Base-by-base conservation (phyloP, 148 eudicot genomes). In the Dysphania ambrosioides region DNA sequence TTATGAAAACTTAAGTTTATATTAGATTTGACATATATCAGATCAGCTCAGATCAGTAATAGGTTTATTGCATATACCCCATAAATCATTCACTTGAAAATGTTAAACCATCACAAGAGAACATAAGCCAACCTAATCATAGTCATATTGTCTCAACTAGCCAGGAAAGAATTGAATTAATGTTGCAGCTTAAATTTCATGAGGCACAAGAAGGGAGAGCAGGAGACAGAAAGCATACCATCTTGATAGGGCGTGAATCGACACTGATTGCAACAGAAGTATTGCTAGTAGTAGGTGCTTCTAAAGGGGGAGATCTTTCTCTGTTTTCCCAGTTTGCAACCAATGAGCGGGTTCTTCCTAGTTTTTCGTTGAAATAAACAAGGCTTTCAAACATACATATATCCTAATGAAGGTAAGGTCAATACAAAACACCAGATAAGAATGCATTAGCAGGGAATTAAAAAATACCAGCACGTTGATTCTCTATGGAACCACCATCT, bases 301-400 rank as follows among this genome's bases (percentile, higher is more conserved):
- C 89, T 34, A 72, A 75, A 68, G 72, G 56, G 29, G 87, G 81
- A 57, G 82, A 79, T 82, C 79, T 85, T 51, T 88, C 99, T 72
- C 81, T 89, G 83, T 81, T 89, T 79, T 95, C 96, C 93, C 89
- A 90, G 75, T 71, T 86, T 18, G 92, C 75, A 81, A 85, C 92
- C 80, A 89, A 76, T 23, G 89, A 81, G 72, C 86, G 86, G 59
- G 90, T 83, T 82, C 91, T 86, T 70, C 93, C 98, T 94, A 78
- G 51, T 65, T 60, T 66, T 27, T 60, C n/a, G 55, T 71, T 31
- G 57, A 68, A 75, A 71, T 11, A 35, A 34, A 44, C 49, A 51
- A 72, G 16, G 71, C 49, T 59, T 68, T 31, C 57, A 58, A 53
- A 47, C 6, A 38, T 30, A 8, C n/a, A 47, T 19, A 27, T n/a